These are phyloP conservation scores for Cladosporium colombiae DNA, from an alignment of 2,329 filamentous ascomycete species.

Conservation along the genomic window DNA sequence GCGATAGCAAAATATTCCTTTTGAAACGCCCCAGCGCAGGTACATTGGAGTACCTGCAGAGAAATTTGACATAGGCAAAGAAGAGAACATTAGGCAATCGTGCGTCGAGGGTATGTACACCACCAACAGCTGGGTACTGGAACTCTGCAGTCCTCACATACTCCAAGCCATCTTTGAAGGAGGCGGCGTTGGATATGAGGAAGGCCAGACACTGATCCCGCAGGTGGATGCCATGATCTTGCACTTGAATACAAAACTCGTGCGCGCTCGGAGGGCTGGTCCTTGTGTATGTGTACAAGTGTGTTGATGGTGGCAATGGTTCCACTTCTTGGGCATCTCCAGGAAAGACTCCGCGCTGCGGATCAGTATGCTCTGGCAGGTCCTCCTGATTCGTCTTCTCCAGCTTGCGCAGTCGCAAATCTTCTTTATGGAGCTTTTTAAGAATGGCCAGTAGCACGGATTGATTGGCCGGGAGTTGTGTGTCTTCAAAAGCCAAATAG, in stretches of 20 bases:
- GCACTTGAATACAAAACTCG: constrained; percentile 63
- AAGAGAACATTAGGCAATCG: constrained; percentile 42
- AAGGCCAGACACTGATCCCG: constrained; percentile 54
- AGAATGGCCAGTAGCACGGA: constrained; percentile 59
- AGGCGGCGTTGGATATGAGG: constrained; percentile 56
- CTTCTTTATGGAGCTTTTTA: constrained; percentile 53
- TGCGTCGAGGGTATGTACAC: constrained; percentile 25
- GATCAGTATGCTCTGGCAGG: constrained; percentile 29
- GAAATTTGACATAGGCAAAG: constrained; percentile 53
- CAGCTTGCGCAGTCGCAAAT: constrained; percentile 3
- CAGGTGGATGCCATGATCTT: constrained; percentile 50
- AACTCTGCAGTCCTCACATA: constrained; percentile 45
- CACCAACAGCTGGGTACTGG: constrained; percentile 22
- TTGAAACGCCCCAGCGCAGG: constrained; percentile 14
- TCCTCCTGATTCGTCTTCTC: background rate
- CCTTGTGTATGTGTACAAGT: constrained; percentile 67
- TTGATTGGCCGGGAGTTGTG: constrained; percentile 38
- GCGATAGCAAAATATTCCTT: background rate
- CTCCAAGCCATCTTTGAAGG: constrained; percentile 48
- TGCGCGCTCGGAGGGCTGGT: constrained; percentile 60
- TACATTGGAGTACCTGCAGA: constrained; percentile 40
- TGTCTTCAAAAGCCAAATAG: constrained; percentile 58
- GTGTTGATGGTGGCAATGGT: constrained; percentile 58
- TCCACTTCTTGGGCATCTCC: constrained; percentile 61
- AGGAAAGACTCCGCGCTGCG: constrained; percentile 38